Base-by-base conservation (phyloP, 495 filamentous ascomycete species). In the Aspergillus egyptiacus region DNA sequence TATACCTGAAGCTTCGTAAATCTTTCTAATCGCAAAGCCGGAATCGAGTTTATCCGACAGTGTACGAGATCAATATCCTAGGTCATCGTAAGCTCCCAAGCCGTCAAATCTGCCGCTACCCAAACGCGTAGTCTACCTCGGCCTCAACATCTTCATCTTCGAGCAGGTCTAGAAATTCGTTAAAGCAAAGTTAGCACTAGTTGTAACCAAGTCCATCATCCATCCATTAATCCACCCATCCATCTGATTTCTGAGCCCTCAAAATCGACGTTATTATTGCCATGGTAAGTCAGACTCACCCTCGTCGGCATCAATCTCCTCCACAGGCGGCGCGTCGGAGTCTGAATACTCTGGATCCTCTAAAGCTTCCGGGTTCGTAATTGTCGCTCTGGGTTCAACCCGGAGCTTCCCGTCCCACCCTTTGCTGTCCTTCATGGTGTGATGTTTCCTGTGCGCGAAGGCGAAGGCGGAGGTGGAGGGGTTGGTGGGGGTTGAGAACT, bases 321-420 rank as follows among this genome's bases (percentile, higher is more conserved):
- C 84, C 27, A 83, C 83, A 0, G 83, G 81, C 33, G 82, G 70
- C 13, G 87, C 86, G 53, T 91, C 84, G 36, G 89, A 85, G 57
- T 93, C 87, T 11, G 87, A 91, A 55, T 91, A 87, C 34, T 93
- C 89, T 1, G 87, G 82, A 55, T 94, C 89, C 30, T 83, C 83
- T 22, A 89, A 62, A 14, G 85, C 83, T 58, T 91, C 87, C 13
- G 86, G 84, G 57, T 93, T 91, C 5, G 73, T 73, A 15, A 83
- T 67, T 17, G 79, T 74, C 6, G 84, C 75, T 33, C 78, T 75
- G 33, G 67, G 78, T 52, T 82, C 84, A 42, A 85, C 79, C 13
- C 91, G 75, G 42, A 95, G 75, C 68, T 96, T 96, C 43, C 91
- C 91, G 69, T 95, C 90, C 90, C 90, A 96, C 45, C 90, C 90